Evolutionary conservation across 2,329 filamentous ascomycete species (phyloP).

Genomic region (Penicillium fuscoglaucum): DNA sequence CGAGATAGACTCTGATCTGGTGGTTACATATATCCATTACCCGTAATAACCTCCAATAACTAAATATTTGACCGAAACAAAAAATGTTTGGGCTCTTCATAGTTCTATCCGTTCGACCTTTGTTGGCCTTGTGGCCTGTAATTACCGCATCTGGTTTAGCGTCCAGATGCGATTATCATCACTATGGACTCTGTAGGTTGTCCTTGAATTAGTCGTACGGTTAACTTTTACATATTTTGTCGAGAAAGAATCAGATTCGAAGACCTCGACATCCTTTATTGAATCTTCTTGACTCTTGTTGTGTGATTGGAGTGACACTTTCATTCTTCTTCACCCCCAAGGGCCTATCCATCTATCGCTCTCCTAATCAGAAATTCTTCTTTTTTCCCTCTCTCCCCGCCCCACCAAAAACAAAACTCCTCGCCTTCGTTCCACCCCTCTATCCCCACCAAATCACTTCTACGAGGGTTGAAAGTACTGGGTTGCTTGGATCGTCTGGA

Average conservation of each 20-base stretch:
- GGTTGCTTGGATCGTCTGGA: constrained; percentile 29
- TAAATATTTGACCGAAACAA: background rate
- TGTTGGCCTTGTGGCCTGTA: constrained; percentile 14
- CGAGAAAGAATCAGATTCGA: background rate
- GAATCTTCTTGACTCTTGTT: constrained; percentile 6
- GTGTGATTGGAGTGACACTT: background rate
- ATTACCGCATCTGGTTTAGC: constrained; percentile 20
- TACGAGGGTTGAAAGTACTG: constrained; percentile 20
- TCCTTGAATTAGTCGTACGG: constrained; percentile 6
- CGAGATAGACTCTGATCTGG: background rate
- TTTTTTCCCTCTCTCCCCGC: constrained; percentile 31
- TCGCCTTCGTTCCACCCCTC: constrained; percentile 21
- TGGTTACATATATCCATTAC: background rate
- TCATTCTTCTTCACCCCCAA: background rate
- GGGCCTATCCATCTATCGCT: constrained; percentile 24
- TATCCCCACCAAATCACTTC: constrained; percentile 18
- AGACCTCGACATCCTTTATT: background rate
- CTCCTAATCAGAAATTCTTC: constrained; percentile 28
- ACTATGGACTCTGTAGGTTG: constrained; percentile 13
- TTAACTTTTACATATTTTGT: background rate
- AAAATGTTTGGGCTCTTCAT: background rate
- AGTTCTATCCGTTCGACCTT: background rate
- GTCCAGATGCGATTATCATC: constrained; percentile 7
- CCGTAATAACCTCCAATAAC: no score
- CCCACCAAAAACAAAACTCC: constrained; percentile 35